These are phyloP conservation scores for Ustilago shanxiensis DNA, from an alignment of 1,284 basidiomycete species.

Conservation along the genomic window DNA sequence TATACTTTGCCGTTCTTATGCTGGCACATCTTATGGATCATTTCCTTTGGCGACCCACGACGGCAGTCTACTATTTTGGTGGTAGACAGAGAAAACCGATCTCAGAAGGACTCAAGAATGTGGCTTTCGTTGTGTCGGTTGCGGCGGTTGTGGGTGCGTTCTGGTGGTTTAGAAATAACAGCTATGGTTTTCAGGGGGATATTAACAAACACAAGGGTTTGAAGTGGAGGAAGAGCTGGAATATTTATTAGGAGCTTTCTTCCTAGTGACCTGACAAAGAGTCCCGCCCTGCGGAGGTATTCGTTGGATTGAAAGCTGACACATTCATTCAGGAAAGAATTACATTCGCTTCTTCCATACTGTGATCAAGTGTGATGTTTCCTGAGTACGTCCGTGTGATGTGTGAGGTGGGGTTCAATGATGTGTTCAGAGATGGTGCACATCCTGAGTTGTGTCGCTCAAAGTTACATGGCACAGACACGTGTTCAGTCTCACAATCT, in stretches of 20 bases:
- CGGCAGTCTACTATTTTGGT: constrained; percentile 58
- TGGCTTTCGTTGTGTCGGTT: constrained; percentile 78
- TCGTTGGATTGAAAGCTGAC: too few species aligned
- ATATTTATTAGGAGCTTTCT: constrained; percentile 66
- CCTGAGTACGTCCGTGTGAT: too few species aligned
- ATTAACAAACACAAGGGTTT: constrained; percentile 73
- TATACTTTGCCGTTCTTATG: constrained; percentile 96
- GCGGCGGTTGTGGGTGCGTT: constrained; percentile 81
- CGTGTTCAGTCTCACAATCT: too few species aligned
- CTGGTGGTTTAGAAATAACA: constrained; percentile 92
- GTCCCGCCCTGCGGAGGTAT: too few species aligned
- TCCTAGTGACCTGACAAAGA: too few species aligned
- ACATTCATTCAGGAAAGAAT: too few species aligned
- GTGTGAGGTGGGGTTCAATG: too few species aligned
- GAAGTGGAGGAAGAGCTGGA: constrained; percentile 69
- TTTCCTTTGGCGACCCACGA: constrained; percentile 74
- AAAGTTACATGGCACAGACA: too few species aligned
- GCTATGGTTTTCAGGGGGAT: constrained; percentile 88
- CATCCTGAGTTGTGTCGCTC: too few species aligned
- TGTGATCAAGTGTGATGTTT: too few species aligned
- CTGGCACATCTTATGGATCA: constrained; percentile 90
- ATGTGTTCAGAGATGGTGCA: too few species aligned
- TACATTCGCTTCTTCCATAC: too few species aligned
- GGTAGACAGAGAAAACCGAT: constrained; percentile 66
- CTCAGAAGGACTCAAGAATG: constrained; percentile 77